phyloP scores from a whole-genome alignment of 768 basidiomycete species.

The Fomitopsis pulvina region DNA sequence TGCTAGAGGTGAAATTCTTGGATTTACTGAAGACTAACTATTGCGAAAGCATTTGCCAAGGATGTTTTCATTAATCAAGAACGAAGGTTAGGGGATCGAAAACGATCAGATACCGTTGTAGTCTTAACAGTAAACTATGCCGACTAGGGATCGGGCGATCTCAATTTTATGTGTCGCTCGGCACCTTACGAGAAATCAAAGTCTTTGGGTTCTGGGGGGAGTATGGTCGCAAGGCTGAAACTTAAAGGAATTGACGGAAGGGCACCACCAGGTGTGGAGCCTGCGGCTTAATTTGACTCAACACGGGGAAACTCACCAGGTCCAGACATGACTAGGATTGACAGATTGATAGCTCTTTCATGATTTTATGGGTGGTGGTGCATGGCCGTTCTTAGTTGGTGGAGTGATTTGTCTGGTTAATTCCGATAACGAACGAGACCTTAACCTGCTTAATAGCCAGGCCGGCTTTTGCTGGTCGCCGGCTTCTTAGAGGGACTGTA shows the following conservation, averaged over 20 bases:
- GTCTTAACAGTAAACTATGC: conserved; percentile 83
- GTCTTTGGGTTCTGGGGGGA: conserved; percentile 84
- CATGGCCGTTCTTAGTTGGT: conserved; percentile 83
- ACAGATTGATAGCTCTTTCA: conserved; percentile 83
- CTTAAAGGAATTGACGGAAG: conserved; percentile 83
- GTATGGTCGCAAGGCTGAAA: conserved; percentile 73
- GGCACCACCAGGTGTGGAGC: conserved; percentile 76
- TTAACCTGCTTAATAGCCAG: conserved; percentile 90
- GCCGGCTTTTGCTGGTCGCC: conserved; percentile 60
- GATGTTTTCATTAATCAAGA: conserved; percentile 84
- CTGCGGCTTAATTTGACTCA: conserved; percentile 84
- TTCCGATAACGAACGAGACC: conserved; percentile 93
- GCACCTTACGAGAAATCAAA: conserved; percentile 86
- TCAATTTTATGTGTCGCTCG: conserved; percentile 65
- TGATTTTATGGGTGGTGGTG: conserved; percentile 84
- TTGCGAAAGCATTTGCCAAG: conserved; percentile 82
- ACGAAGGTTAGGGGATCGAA: conserved; percentile 83
- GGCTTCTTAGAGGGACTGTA: conserved; percentile 86
- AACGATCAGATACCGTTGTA: conserved; percentile 78
- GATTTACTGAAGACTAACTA: conserved; percentile 77
- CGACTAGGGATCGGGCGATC: conserved; percentile 69
- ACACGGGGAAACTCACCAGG: conserved; percentile 79
- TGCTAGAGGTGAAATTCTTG: conserved; percentile 85
- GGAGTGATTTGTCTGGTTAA: conserved; percentile 98
- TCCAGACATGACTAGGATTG: conserved; percentile 72